Conservation (phyloP, 257 asterid species). For the Solanum rostratum region DNA sequence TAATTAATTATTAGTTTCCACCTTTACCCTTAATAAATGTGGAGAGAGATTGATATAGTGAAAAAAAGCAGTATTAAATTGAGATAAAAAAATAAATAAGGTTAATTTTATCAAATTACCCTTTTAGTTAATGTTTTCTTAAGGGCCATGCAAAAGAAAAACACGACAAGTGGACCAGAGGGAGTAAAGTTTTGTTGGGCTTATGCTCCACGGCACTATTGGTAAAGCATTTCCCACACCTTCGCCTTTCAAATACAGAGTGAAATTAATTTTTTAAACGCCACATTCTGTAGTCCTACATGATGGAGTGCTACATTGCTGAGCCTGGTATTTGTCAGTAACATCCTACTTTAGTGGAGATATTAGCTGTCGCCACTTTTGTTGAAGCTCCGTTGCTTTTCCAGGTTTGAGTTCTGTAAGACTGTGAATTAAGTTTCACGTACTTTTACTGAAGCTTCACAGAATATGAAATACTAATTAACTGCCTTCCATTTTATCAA, state of each 20-base stretch:
- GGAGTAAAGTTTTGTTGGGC: background rate
- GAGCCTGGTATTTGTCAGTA: background rate
- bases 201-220: background rate
- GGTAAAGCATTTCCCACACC: background rate
- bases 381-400: background rate
- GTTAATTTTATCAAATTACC: background rate
- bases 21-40: background rate
- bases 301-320: background rate
- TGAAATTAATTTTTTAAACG: background rate
- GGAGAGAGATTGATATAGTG: background rate
- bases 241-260: background rate
- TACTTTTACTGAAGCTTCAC: background rate
- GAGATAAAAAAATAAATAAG: background rate
- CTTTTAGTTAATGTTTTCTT: background rate
- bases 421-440: background rate
- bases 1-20: background rate
- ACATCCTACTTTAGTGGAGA: background rate
- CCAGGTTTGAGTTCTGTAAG: background rate
- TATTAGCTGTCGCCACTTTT: background rate
- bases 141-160: background rate
- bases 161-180: background rate
- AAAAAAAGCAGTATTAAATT: background rate
- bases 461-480: background rate
- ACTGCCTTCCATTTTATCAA: background rate
- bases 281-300: background rate